Base-by-base conservation (phyloP, 768 basidiomycete genomes). In the Amanita rubescens region DNA sequence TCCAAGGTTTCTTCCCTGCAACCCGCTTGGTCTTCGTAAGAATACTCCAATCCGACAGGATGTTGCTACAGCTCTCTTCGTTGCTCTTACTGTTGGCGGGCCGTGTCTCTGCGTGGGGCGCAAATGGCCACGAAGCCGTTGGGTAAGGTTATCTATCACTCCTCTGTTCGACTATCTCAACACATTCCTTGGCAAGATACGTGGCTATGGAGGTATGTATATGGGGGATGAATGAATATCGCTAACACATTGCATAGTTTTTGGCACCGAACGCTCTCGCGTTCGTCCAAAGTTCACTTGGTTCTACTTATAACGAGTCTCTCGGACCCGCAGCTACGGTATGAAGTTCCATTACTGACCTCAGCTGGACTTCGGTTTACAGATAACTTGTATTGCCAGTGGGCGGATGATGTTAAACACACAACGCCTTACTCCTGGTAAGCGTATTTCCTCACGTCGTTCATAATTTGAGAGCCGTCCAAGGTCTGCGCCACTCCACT, bases 251-350 rank as follows among this genome's bases (percentile, higher is more conserved):
- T n/a, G n/a, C 33, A 35, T 55, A 79, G 78, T 80, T 80, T 61
- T 65, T 80, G 20, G 69, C 70, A 11, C 71, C 77, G 3, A 75
- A 75, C 7, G 72, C 78, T 1, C 67, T 77, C 6, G 63, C 71
- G 3, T 77, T 76, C 54, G 79, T 80, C 3, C 60, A 77, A 56
- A 63, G 68, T 0, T 72, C 74, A 3, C 64, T 80, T 8, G 74
- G 74, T 1, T 63, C 74, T 0, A 72, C 66, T 0, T 78, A 74
- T 57, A 66, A 67, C 46, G 56, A 69, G 43, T 74, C 75, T 7
- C 72, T 82, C 17, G 78, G 78, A 1, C 71, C 72, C 52, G 78
- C 76, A 7, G 75, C 77, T 3, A 69, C 74, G 9, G 77, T 79
- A 22, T 22, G 42, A 20, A 51, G 56, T 67, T 57, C 3, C 27